A percentile compares a stretch with the other conserved stretches of the same genome.
Conservation (phyloP, 2,329 filamentous ascomycete genomes). For the Alternaria triticina region DNA sequence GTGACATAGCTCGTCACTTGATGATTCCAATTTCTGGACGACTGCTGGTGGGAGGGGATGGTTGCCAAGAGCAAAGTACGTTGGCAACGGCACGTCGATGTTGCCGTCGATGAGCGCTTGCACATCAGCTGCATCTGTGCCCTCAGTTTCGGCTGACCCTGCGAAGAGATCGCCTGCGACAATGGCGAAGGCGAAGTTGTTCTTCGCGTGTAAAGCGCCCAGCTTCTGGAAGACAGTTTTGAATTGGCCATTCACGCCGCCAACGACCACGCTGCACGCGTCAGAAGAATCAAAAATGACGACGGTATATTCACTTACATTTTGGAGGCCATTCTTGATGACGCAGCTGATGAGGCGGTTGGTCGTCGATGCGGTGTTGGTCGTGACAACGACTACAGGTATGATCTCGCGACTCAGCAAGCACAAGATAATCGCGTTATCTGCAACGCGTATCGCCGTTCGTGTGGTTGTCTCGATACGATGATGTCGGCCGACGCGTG, state of each 20-base stretch:
- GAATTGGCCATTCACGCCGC: conserved; percentile 81
- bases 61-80: conserved; percentile 86
- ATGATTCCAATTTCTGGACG: conserved; percentile 73
- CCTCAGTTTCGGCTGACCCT: conserved; percentile 50
- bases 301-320: conserved; percentile 50
- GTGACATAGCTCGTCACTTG: conserved; percentile 75
- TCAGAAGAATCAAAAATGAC: conserved; percentile 9
- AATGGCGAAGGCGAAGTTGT: conserved; percentile 85
- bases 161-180: conserved; percentile 84
- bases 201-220: conserved; percentile 80
- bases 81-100: conserved; percentile 77
- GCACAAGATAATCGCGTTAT: neutral
- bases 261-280: conserved; percentile 74
- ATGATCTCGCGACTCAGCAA: neutral
- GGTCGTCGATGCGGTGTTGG: neutral
- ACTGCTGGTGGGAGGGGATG: conserved; percentile 73
- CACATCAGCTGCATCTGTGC: conserved; percentile 65
- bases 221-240: conserved; percentile 80
- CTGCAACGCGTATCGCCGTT: neutral
- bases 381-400: neutral
- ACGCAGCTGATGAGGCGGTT: neutral
- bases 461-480: neutral
- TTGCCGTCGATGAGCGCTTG: conserved; percentile 72
- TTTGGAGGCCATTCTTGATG: conserved; percentile 60
- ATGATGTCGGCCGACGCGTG: conserved; percentile 12